These are phyloP conservation scores for Coemansia sp. DNA, from an alignment of 192 early-diverging fungal genomes.

Conservation along the genomic window DNA sequence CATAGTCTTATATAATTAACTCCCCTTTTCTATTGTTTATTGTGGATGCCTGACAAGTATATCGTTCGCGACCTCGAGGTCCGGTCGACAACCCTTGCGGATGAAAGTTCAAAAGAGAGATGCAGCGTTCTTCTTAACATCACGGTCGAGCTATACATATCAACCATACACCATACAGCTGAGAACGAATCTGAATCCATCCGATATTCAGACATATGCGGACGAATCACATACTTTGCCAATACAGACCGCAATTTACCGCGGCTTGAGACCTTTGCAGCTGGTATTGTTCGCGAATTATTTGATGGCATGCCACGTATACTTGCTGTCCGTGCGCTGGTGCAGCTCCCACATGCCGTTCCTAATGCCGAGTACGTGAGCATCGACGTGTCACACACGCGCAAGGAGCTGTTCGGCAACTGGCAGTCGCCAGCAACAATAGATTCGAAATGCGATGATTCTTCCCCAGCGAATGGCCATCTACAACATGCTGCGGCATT, in stretches of 20 bases:
- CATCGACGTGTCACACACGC: slow-evolving; percentile 83
- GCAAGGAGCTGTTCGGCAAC: slow-evolving; percentile 56
- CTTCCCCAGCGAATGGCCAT: neutral
- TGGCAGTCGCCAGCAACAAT: slow-evolving; percentile 15
- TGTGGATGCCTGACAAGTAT: slow-evolving; percentile 61
- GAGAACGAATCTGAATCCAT: slow-evolving; percentile 38
- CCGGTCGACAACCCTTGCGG: slow-evolving; percentile 28
- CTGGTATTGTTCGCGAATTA: slow-evolving; percentile 62
- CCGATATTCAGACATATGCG: slow-evolving; percentile 81
- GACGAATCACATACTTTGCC: slow-evolving; percentile 71
- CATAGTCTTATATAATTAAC: neutral
- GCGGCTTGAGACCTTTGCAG: slow-evolving; percentile 70
- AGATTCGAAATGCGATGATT: too few relatives aligned
- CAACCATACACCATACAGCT: neutral
- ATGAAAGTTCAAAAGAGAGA: neutral
- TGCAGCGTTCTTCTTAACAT: neutral
- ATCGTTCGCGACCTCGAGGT: slow-evolving; percentile 76
- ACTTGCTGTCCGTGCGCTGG: slow-evolving; percentile 64
- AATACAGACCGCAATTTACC: slow-evolving; percentile 66
- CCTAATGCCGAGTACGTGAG: slow-evolving; percentile 86
- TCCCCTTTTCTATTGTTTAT: neutral
- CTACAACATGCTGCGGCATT: neutral
- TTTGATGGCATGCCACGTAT: slow-evolving; percentile 61
- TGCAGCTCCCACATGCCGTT: slow-evolving; percentile 83
- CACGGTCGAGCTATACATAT: neutral